These are phyloP conservation scores for Esteya vermicola DNA, from an alignment of 2,329 filamentous ascomycete species.

Conservation along the genomic window DNA sequence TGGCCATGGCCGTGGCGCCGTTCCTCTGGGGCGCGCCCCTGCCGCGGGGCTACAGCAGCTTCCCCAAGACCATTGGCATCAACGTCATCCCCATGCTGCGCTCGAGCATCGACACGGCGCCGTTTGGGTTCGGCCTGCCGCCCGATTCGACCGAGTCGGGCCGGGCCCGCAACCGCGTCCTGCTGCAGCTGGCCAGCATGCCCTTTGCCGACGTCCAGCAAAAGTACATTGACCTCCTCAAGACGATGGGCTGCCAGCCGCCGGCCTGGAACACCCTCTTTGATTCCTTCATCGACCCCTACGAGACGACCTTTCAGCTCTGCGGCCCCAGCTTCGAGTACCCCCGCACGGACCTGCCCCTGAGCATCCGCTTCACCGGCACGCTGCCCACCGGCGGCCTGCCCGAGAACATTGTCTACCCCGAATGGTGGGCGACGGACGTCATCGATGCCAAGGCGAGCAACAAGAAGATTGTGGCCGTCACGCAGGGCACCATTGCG, in stretches of 20 bases:
- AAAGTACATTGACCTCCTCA: not conserved
- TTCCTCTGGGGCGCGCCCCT: constrained; percentile 5
- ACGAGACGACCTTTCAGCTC: constrained; percentile 22
- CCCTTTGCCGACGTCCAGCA: not conserved
- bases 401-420: constrained; percentile 17
- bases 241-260: not conserved
- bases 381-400: constrained; percentile 20
- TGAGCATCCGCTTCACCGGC: constrained; percentile 28
- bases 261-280: not conserved
- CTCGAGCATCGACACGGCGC: constrained; percentile 5
- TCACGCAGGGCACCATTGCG: constrained; percentile 32
- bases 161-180: constrained; percentile 5
- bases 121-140: constrained; percentile 3
- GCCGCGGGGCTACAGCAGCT: constrained; percentile 1
- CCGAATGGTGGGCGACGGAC: constrained; percentile 29
- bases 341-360: constrained; percentile 19
- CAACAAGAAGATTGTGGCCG: constrained; percentile 25
- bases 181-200: not conserved
- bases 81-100: constrained; percentile 1
- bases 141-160: constrained; percentile 3
- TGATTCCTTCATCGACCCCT: constrained; percentile 7
- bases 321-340: constrained; percentile 26
- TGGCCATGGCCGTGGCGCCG: not conserved
- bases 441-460: constrained; percentile 2
- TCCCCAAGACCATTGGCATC: constrained; percentile 1